phyloP scores from a whole-genome alignment of 2,329 filamentous ascomycete species.

The Knufia petricola region DNA sequence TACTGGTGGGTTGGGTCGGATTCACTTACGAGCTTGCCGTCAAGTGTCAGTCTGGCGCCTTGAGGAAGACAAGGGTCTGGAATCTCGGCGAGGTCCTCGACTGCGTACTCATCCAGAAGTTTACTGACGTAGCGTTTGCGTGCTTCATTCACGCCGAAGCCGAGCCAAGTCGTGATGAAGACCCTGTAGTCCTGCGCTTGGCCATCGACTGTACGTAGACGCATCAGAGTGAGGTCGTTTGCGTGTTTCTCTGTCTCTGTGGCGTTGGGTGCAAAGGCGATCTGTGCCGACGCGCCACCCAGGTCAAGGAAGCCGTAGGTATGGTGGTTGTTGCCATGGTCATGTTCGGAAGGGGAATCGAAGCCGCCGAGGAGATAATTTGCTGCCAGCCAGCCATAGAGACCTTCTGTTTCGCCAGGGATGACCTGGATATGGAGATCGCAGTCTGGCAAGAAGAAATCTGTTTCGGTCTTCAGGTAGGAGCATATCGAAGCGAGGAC shows the following conservation, averaged over 20 bases:
- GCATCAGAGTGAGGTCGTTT: conserved; percentile 75
- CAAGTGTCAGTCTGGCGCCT: conserved; percentile 62
- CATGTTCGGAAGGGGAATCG: conserved; percentile 59
- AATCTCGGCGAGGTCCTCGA: conserved; percentile 53
- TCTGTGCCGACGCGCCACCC: conserved; percentile 95
- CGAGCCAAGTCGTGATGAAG: conserved; percentile 93
- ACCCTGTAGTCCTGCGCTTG: conserved; percentile 70
- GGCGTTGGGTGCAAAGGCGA: conserved; percentile 88
- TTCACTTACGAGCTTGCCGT: conserved; percentile 50
- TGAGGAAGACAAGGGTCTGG: conserved; percentile 85
- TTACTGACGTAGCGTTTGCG: conserved; percentile 72
- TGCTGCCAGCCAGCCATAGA: conserved; percentile 95
- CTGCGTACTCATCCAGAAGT: conserved; percentile 58
- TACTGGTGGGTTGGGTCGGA: conserved; percentile 27
- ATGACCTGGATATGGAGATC: conserved; percentile 85
- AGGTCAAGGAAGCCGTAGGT: conserved; percentile 98
- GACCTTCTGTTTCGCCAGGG: conserved; percentile 83
- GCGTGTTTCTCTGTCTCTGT: conserved; percentile 86
- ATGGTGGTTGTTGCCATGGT: conserved; percentile 77
- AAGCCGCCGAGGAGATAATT: conserved; percentile 94
- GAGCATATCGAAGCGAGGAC: conserved; percentile 71
- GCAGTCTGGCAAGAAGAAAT: conserved; percentile 85
- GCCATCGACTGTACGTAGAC: conserved; percentile 75
- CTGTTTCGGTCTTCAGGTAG: conserved; percentile 66
- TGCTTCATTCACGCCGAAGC: conserved; percentile 93